A percentile compares a stretch with the other conserved stretches of the same genome.
Evolutionary conservation across 345 rosid genomes (phyloP).

Genomic region (Reutealis trisperma): DNA sequence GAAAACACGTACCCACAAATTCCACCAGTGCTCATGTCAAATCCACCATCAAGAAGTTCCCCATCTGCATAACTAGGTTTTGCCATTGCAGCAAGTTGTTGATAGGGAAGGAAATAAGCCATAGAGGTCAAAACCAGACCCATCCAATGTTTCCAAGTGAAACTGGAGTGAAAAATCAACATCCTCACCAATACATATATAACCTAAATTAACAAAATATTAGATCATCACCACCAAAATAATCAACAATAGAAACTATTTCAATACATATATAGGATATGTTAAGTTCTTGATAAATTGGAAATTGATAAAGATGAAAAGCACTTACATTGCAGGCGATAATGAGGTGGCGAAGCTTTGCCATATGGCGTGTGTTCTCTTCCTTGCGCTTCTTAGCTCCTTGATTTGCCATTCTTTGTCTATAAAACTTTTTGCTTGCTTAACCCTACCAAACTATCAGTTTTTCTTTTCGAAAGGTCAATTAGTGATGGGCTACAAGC

Average conservation of each 20-base stretch:
- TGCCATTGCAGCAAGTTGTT: conserved; percentile 75
- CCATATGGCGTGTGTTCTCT: conserved; percentile 80
- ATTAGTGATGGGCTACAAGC: no score
- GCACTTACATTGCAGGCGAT: conserved; percentile 63
- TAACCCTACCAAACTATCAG: background rate
- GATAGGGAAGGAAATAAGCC: conserved; percentile 70
- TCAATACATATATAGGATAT: background rate
- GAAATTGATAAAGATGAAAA: background rate
- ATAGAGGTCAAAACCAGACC: conserved; percentile 67
- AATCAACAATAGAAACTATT: background rate
- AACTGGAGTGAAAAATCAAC: conserved; percentile 58
- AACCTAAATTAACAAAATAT: conserved; percentile 43
- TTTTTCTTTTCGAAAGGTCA: no score
- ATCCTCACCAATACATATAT: conserved; percentile 67
- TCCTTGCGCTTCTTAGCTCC: conserved; percentile 94
- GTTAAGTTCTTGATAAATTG: no score
- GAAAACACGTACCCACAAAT: conserved; percentile 68
- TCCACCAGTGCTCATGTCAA: conserved; percentile 88
- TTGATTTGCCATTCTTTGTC: conserved; percentile 71
- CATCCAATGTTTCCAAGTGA: conserved; percentile 80
- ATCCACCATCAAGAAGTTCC: conserved; percentile 82
- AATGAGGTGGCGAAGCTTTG: conserved; percentile 59
- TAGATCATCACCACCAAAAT: background rate
- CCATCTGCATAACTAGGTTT: conserved; percentile 67
- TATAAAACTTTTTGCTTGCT: no score